These are phyloP conservation scores for Epichloe scottii DNA, from an alignment of 2,329 filamentous ascomycete genomes.

Conservation along the genomic window DNA sequence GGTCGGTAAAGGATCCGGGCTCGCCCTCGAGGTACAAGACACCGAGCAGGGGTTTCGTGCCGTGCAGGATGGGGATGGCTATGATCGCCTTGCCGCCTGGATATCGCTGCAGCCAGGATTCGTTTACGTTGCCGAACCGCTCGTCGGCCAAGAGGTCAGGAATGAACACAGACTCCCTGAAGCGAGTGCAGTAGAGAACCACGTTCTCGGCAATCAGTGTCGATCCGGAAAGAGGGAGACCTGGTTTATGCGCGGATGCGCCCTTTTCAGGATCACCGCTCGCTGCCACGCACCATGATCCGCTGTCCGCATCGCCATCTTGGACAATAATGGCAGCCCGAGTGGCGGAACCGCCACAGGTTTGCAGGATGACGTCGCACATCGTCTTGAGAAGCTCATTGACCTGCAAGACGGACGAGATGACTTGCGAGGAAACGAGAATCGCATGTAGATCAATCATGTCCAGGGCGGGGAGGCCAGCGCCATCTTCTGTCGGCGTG, in stretches of 20 bases:
- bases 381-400: conserved; percentile 68
- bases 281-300: conserved; percentile 61
- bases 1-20: conserved; percentile 64
- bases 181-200: conserved; percentile 63
- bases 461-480: conserved; percentile 60
- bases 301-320: conserved; percentile 40
- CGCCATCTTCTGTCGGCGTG: conserved; percentile 40
- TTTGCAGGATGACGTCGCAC: conserved; percentile 70
- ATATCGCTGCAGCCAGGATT: conserved; percentile 55
- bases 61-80: conserved; percentile 67
- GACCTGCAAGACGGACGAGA: conserved; percentile 65
- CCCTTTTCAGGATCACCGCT: conserved; percentile 60
- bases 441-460: conserved; percentile 76
- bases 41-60: conserved; percentile 55
- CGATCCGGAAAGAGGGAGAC: conserved; percentile 51
- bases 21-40: conserved; percentile 66
- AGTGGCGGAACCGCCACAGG: conserved; percentile 57
- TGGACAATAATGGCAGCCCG: conserved; percentile 63
- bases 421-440: conserved; percentile 64
- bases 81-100: conserved; percentile 63
- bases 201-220: conserved; percentile 65
- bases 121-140: conserved; percentile 62
- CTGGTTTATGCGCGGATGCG: conserved; percentile 52
- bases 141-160: conserved; percentile 64
- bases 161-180: conserved; percentile 63